Evolutionary conservation across 116 monocot genomes (phyloP), one percentile per base, ranked within the genome.

Genomic region (Posidonia oceanica): DNA sequence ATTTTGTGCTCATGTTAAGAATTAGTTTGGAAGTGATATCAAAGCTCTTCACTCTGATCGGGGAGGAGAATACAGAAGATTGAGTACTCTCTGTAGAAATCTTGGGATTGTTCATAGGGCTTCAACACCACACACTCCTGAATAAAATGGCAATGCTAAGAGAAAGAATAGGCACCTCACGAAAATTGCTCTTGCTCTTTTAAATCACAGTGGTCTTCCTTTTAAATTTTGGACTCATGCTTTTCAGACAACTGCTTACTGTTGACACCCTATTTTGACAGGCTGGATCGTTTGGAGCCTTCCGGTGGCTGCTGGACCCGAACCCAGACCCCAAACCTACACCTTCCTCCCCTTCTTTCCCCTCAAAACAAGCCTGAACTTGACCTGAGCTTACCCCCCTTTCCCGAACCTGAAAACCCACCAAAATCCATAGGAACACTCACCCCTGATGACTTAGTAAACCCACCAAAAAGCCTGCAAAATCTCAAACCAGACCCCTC

Each of bases 71-170:
- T 71, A 71, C 14, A 12, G 40, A 7, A 5, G 21, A 21, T 5
- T 61, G 10, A 20, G 13, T 0, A 3, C 36, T 10, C 60, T 15
- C 0, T 29, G 36, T n/a, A 39, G 3, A 38, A 16, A 3, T 11
- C 17, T n/a, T 41, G 71, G 61, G 5, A 60, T 60, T 3, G 2
- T 41, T 40, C 60, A 71, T 61, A 16, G 48, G 0, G 17, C 60
- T 48, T 59, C 71, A 20, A 14, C 56, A 11, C 71, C 71, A 2
- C 4, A 60, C 11, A 71, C 59, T 0, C 60, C 18, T 41, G 7
- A 60, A 16, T 59, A 71, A 60, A 71, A 71, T 59, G 71, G 71
- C 22, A 61, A 16, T 2, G 41, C 60, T 40, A 42, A 71, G 23
- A 17, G 60, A 0, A 71, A 71, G 20, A 36, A 71, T 59, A 12